Base-by-base conservation (phyloP, 495 filamentous ascomycete genomes). In the Schizothecium vesticola region DNA sequence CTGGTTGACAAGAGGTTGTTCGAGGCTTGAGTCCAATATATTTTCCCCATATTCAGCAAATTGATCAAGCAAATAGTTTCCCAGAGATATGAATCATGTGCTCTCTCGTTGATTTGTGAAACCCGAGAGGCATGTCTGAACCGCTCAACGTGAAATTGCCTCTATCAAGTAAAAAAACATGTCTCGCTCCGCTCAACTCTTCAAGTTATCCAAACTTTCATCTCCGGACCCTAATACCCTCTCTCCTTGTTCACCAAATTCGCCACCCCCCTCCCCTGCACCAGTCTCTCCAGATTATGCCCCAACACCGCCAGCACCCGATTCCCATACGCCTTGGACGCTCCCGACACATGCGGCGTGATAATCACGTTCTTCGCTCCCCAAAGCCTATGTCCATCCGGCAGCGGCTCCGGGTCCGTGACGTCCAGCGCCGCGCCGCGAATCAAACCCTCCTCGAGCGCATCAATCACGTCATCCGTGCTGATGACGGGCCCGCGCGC, bases 401-500 rank as follows among this genome's bases (percentile, higher is more conserved):
- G 90, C 73, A 97, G 73, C 0, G 93, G 93, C 72, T 97, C 93
- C 4, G 92, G 92, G 67, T 95, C 92, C 56, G 92, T 93, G 0
- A 96, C 93, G 79, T 97, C 93, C 64, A 96, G 76, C 56, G 91
- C 91, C 8, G 92, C 86, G 25, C 91, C 92, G 11, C 86, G 82
- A 57, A 97, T 77, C 31, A 80, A 74, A 9, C 80, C 84, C 13
- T 74, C 73, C 67, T 90, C 83, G 24, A 92, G 76, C 9, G 91
- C 87, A 0, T 76, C 77, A 31, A 94, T 82, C 31, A 97, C 70
- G 12, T 86, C 90, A 10, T 84, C 83, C 65, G 91, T 90, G 59
- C 91, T 81, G 25, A 97, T 78, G 16, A 95, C 87, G 12, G 84
- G 84, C 0, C 93, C 93, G 0, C 93, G 84, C 0, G 89, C 85